Evolutionary conservation across 257 asterid genomes (phyloP).

Genomic region (Coffea eugenioides): DNA sequence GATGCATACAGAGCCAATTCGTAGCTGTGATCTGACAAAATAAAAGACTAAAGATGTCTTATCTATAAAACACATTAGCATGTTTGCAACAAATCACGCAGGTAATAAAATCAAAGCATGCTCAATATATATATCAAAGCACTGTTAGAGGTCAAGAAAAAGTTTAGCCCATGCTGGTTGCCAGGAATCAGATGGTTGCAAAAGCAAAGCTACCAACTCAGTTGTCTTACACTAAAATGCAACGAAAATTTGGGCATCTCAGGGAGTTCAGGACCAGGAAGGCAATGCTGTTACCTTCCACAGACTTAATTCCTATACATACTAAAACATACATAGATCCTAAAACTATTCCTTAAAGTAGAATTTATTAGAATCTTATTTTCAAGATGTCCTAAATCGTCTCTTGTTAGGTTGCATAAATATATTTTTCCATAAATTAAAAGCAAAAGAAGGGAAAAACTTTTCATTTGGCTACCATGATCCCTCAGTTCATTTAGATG

Average conservation of each 20-base stretch:
- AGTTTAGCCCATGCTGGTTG: not conserved
- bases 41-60: not conserved
- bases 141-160: not conserved
- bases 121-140: not conserved
- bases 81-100: not conserved
- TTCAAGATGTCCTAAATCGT: not conserved
- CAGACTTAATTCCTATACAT: not conserved
- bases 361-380: not conserved
- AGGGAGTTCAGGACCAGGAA: not conserved
- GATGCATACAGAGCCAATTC: not conserved
- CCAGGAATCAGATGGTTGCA: not conserved
- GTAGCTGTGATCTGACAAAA: not conserved
- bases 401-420: not conserved
- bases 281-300: not conserved
- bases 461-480: not conserved
- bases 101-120: not conserved
- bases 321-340: not conserved
- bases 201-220: not conserved
- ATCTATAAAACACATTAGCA: not conserved
- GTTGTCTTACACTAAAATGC: not conserved
- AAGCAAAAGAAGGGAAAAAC: not conserved
- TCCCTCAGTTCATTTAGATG: not conserved
- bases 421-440: not conserved
- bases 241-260: not conserved
- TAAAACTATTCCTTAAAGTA: too few species aligned